phyloP scores from a whole-genome alignment of 2,329 filamentous ascomycete species.

The Tolypocladium paradoxum region DNA sequence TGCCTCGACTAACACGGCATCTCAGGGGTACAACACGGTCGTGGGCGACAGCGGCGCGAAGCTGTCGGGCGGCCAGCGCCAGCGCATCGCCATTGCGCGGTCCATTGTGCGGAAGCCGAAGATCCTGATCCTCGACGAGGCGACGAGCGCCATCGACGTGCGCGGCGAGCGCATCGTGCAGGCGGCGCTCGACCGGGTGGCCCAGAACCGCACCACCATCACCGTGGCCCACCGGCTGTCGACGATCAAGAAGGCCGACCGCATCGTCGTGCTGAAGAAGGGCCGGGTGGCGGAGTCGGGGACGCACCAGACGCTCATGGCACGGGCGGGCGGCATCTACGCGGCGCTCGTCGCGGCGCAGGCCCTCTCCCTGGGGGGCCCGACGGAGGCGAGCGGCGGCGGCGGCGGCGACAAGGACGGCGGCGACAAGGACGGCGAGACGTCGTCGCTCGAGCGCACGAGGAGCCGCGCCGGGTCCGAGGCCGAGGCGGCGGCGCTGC shows the following conservation, averaged over 20 bases:
- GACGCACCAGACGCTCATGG: slow-evolving; percentile 61
- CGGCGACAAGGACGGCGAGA: slow-evolving; percentile 14
- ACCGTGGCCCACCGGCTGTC: slow-evolving; percentile 66
- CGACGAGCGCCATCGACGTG: slow-evolving; percentile 55
- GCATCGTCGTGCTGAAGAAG: slow-evolving; percentile 64
- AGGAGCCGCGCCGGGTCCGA: slow-evolving; percentile 34
- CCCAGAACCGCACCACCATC: slow-evolving; percentile 55
- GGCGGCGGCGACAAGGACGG: slow-evolving; percentile 27
- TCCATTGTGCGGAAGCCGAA: slow-evolving; percentile 61
- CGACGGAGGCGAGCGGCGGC: slow-evolving; percentile 23
- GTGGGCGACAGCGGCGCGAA: slow-evolving; percentile 72
- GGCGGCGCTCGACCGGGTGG: slow-evolving; percentile 50
- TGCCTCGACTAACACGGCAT: not conserved
- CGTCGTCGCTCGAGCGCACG: slow-evolving; percentile 26
- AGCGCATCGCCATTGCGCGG: slow-evolving; percentile 68
- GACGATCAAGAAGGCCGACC: slow-evolving; percentile 67
- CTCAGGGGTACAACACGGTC: slow-evolving; percentile 56
- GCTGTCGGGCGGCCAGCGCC: slow-evolving; percentile 76
- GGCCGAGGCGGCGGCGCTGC: slow-evolving; percentile 9
- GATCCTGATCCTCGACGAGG: slow-evolving; percentile 68
- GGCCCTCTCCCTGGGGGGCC: slow-evolving; percentile 42
- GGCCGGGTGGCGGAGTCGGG: slow-evolving; percentile 65
- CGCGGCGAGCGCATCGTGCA: slow-evolving; percentile 51
- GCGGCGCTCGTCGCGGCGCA: slow-evolving; percentile 56
- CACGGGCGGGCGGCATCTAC: slow-evolving; percentile 51